Conservation (phyloP, 192 early-diverging fungal genomes). For the Phycomyces nitens region DNA sequence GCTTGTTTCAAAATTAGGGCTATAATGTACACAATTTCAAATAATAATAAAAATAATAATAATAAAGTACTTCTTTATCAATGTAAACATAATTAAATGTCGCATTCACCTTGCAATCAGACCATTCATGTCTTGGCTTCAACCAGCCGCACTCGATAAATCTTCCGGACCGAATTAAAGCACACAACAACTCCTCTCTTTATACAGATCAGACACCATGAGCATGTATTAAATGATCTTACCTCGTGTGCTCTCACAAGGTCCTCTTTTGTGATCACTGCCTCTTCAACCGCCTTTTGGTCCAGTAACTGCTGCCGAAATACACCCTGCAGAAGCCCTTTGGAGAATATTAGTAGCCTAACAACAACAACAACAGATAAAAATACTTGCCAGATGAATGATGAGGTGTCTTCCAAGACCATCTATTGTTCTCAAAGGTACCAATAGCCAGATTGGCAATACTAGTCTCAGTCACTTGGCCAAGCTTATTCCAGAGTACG, state of each 20-base stretch:
- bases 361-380: neutral
- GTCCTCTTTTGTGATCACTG: conserved; percentile 41
- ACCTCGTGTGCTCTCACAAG: conserved; percentile 44
- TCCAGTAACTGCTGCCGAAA: conserved; percentile 44
- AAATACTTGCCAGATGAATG: conserved; percentile 23
- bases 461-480: conserved; percentile 51
- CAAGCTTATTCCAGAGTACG: conserved; percentile 44
- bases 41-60: no score
- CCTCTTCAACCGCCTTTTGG: conserved; percentile 31
- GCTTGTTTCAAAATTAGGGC: no score
- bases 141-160: conserved; percentile 26
- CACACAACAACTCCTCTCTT: conserved; percentile 49
- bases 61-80: no score
- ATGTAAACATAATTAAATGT: no score
- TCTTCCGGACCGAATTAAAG: conserved; percentile 56
- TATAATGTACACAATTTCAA: no score
- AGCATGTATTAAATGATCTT: conserved; percentile 6
- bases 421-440: conserved; percentile 13
- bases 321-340: conserved; percentile 45
- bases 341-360: no score
- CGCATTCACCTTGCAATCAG: no score
- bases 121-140: neutral
- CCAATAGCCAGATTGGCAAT: conserved; percentile 56
- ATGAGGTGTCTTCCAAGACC: conserved; percentile 48
- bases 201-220: conserved; percentile 16